These are phyloP conservation scores for Phytophthora palmivora DNA, from an alignment of 352 stramenopile genomes.

Conservation along the genomic window DNA sequence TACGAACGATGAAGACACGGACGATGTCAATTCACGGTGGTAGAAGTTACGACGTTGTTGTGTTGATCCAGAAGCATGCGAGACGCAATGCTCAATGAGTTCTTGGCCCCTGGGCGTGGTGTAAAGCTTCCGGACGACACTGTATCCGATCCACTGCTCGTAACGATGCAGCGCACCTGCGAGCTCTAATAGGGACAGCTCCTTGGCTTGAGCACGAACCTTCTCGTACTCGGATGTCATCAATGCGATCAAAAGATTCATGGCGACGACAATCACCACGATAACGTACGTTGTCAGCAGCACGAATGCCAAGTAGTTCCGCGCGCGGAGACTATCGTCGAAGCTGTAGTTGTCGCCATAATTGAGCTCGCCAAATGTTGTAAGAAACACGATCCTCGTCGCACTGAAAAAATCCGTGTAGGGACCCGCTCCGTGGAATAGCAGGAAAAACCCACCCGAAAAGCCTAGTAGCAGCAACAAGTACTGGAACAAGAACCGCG, in stretches of 20 bases:
- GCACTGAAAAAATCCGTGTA: conserved; percentile 57
- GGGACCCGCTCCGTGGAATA: conserved; percentile 51
- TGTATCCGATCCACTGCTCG: conserved; percentile 56
- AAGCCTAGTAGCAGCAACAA: conserved; percentile 58
- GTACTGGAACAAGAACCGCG: conserved; percentile 65
- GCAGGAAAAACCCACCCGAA: conserved; percentile 49
- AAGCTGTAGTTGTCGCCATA: conserved; percentile 63
- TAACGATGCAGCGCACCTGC: conserved; percentile 57
- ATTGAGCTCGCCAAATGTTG: conserved; percentile 64
- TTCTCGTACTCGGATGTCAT: conserved; percentile 74
- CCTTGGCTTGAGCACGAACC: conserved; percentile 59
- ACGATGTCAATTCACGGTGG: conserved; percentile 34
- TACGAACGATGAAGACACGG: conserved; percentile 35
- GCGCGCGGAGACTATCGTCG: conserved; percentile 39
- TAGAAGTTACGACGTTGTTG: conserved; percentile 32
- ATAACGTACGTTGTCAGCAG: conserved; percentile 62
- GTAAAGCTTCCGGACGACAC: conserved; percentile 49
- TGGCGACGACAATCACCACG: conserved; percentile 60
- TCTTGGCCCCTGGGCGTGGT: conserved; percentile 37
- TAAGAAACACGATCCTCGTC: conserved; percentile 64
- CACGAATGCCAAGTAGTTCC: conserved; percentile 53
- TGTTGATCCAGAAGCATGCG: conserved; percentile 9
- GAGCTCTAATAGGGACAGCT: conserved; percentile 54
- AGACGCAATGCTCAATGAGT: conserved; percentile 39
- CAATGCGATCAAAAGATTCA: conserved; percentile 61